These are phyloP conservation scores for Daldinia bambusicola DNA, from an alignment of 495 filamentous ascomycete genomes.

Conservation along the genomic window DNA sequence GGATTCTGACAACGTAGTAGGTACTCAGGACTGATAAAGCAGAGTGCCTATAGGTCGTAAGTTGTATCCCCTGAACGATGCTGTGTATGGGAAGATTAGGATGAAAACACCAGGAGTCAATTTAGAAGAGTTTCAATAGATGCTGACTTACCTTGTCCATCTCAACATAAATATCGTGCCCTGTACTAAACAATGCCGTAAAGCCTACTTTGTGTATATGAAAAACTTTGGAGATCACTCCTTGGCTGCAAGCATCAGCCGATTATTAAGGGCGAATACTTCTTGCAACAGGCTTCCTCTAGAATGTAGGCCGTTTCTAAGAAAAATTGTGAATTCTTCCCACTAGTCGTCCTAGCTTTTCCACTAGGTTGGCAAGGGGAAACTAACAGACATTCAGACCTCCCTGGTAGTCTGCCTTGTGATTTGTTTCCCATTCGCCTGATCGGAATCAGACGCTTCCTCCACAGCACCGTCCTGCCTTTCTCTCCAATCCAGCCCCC, in stretches of 20 bases:
- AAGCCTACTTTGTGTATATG: too few relatives aligned
- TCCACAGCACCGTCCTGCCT: not conserved
- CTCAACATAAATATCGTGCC: not conserved
- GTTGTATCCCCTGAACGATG: too few relatives aligned
- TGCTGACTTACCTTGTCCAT: not conserved
- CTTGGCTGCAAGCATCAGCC: too few relatives aligned
- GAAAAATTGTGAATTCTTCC: not conserved
- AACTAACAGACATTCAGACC: not conserved
- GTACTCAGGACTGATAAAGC: too few relatives aligned
- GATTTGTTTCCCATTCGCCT: not conserved
- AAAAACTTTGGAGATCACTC: too few relatives aligned
- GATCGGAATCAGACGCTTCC: not conserved
- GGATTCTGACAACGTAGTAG: too few relatives aligned
- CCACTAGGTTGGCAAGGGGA: not conserved
- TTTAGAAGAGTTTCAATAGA: not conserved
- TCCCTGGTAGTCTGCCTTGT: not conserved
- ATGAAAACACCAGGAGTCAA: slow-evolving; percentile 27
- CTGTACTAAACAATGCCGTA: not conserved
- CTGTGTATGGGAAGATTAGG: slow-evolving; percentile 23
- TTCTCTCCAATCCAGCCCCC: slow-evolving; percentile 1
- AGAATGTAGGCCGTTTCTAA: not conserved
- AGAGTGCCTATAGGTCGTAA: too few relatives aligned
- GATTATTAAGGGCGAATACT: too few relatives aligned
- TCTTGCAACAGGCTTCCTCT: too few relatives aligned
- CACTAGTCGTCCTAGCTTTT: not conserved